Evolutionary conservation across 1,139 yeast species (phyloP).

Genomic region (Geotrichum histeridarum): DNA sequence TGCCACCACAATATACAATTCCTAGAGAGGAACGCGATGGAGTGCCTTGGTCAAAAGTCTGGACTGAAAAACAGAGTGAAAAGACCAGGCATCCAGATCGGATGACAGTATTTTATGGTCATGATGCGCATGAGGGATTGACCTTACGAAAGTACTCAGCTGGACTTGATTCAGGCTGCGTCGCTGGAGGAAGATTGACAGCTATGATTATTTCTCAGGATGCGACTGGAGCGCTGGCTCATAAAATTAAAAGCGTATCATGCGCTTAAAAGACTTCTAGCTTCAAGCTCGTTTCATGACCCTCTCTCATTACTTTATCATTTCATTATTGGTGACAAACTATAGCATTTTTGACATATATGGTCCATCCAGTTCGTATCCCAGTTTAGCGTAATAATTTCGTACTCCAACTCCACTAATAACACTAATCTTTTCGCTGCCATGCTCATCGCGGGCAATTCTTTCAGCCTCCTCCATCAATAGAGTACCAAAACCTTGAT

Average conservation of each 20-base stretch:
- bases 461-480: constrained; percentile 98
- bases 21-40: constrained; percentile 52
- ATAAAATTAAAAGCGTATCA: constrained; percentile 33
- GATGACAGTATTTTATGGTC: constrained; percentile 75
- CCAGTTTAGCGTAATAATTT: constrained; percentile 86
- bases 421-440: constrained; percentile 83
- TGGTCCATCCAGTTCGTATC: constrained; percentile 91
- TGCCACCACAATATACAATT: constrained; percentile 52
- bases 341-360: constrained; percentile 71
- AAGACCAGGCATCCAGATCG: constrained; percentile 36
- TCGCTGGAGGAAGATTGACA: constrained; percentile 62
- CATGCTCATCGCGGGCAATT: constrained; percentile 92
- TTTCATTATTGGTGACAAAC: neutral
- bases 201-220: constrained; percentile 50
- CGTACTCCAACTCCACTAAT: constrained; percentile 98
- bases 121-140: constrained; percentile 77
- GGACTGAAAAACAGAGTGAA: constrained; percentile 50
- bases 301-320: neutral
- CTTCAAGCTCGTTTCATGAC: neutral
- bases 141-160: constrained; percentile 58
- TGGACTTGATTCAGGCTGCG: constrained; percentile 83
- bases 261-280: constrained; percentile 23
- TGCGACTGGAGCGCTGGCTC: constrained; percentile 31
- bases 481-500: constrained; percentile 96
- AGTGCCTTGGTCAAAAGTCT: constrained; percentile 57